Percentiles rank a stretch among this genome's conserved stretches.
Evolutionary conservation across 768 basidiomycete genomes (phyloP).

Genomic region (Lepiota venenata): DNA sequence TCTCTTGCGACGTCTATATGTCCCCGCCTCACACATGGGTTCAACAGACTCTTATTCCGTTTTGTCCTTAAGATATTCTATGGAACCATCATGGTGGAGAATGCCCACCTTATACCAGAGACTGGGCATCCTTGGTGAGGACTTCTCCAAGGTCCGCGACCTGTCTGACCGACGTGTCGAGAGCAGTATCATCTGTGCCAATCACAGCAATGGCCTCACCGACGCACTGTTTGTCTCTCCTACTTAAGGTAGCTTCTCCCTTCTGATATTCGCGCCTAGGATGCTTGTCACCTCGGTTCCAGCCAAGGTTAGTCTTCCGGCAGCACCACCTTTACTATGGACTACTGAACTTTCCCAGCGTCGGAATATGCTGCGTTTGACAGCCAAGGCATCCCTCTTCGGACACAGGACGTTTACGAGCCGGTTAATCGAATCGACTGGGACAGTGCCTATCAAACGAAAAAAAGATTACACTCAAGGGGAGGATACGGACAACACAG

Average conservation of each 20-base stretch:
- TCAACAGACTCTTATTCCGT: slow-evolving; percentile 59
- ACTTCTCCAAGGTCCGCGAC: background rate
- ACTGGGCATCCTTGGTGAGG: slow-evolving; percentile 73
- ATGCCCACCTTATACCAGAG: slow-evolving; percentile 63
- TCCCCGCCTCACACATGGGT: background rate
- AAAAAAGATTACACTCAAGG: slow-evolving; percentile 60
- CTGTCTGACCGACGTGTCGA: slow-evolving; percentile 5
- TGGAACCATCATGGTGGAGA: slow-evolving; percentile 84
- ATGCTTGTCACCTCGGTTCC: slow-evolving; percentile 76
- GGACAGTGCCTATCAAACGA: slow-evolving; percentile 80
- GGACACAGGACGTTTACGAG: slow-evolving; percentile 81
- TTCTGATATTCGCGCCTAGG: slow-evolving; percentile 29
- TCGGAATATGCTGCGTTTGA: slow-evolving; percentile 78
- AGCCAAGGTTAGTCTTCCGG: slow-evolving; percentile 41
- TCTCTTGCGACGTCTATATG: background rate
- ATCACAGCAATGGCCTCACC: slow-evolving; percentile 84
- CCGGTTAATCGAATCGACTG: slow-evolving; percentile 88
- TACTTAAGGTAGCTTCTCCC: background rate
- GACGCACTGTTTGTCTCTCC: slow-evolving; percentile 68
- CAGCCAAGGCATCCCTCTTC: slow-evolving; percentile 87
- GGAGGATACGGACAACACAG: slow-evolving; percentile 57
- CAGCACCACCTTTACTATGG: background rate
- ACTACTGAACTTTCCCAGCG: slow-evolving; percentile 36
- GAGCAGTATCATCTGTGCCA: slow-evolving; percentile 77
- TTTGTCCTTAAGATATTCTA: slow-evolving; percentile 92